Evolutionary conservation across 768 basidiomycete genomes (phyloP), one percentile per base, ranked within the genome.

Genomic region (Boletus vinaceobasis): DNA sequence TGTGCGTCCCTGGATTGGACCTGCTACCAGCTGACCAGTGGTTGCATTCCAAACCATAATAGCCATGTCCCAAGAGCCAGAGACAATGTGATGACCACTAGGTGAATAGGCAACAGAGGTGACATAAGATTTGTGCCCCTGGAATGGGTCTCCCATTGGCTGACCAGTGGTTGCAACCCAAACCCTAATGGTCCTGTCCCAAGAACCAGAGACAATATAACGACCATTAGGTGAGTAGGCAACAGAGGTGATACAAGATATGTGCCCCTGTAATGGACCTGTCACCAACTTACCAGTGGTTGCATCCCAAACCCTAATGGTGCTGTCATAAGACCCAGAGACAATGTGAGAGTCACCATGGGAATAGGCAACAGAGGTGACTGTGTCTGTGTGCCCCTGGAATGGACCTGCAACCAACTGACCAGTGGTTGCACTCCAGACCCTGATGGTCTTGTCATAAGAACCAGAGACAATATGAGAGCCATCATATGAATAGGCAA

Each of bases 261-360:
- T 52, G 19, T 67, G 59, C 21, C 39, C 39, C 13, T 21, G 39
- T 5, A 40, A 40, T 21, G 39, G 39, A 7, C 11, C 19, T 13
- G 19, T 47, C 45, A 58, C 21, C 49, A 27, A 35, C 7, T 49
- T 29, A 50, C 53, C 37, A 48, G 52, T 36, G 33, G 38, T 39
- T 31, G 43, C 42, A 50, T 64, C 47, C 65, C 63, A 69, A 21
- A 68, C 17, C 13, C 17, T 33, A 14, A 48, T 29, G n/a, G 40
- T 57, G 0, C 26, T 38, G 13, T 58, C 57, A 9, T 1, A 0
- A 11, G 43, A 48, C 1, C 50, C 40, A 58, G 48, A 37, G 36
- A 26, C 50, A 46, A 58, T 14, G 7, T 49, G 29, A 3, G 2
- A 33, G 1, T 53, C 37, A 38, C n/a, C 37, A 38, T 17, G 37